A percentile compares a stretch with the other conserved stretches of the same genome.
phyloP scores from a whole-genome alignment of 2,329 filamentous ascomycete species.

The Colletotrichum orchidophilum region DNA sequence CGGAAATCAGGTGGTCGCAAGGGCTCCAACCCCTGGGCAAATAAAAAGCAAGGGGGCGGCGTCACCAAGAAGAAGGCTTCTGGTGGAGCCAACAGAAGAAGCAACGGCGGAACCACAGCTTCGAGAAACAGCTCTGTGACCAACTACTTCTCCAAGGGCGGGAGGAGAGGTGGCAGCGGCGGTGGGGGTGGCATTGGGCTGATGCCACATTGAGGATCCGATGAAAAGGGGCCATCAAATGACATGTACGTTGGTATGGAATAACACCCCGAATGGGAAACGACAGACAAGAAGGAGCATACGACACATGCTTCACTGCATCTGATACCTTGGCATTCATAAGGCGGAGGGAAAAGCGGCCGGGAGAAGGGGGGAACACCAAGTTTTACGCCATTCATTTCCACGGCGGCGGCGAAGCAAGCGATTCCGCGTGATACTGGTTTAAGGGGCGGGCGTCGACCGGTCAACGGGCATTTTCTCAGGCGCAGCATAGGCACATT shows the following conservation, averaged over 20 bases:
- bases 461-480: neutral
- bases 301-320: neutral
- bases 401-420: neutral
- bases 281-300: neutral
- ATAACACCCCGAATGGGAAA: neutral
- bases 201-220: conserved; percentile 46
- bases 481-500: conserved; percentile 14
- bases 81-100: conserved; percentile 23
- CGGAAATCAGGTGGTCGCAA: conserved; percentile 30
- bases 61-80: conserved; percentile 35
- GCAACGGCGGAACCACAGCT: conserved; percentile 17
- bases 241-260: neutral
- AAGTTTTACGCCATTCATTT: neutral
- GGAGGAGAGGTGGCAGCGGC: conserved; percentile 29
- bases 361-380: neutral
- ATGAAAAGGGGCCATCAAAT: neutral
- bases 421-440: neutral
- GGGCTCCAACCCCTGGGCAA: conserved; percentile 16
- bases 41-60: conserved; percentile 29
- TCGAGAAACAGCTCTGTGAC: conserved; percentile 20
- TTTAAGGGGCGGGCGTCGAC: conserved; percentile 16
- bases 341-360: neutral
- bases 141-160: conserved; percentile 40
- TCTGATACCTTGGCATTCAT: neutral
- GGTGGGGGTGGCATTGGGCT: conserved; percentile 44